Evolutionary conservation across 768 basidiomycete species (phyloP).

Genomic region (Collybia nuda): DNA sequence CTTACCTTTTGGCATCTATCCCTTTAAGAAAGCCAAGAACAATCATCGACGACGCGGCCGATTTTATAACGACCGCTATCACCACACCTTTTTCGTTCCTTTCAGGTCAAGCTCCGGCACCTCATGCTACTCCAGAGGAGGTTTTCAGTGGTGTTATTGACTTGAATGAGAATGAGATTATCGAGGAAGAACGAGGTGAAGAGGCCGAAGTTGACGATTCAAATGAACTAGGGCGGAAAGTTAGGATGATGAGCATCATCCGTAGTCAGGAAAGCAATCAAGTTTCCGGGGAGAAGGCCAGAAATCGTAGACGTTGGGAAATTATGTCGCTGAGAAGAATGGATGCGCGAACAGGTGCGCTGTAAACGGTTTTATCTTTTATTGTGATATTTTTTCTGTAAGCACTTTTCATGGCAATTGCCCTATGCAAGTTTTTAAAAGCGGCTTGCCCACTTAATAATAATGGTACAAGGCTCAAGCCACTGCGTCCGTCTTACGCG

Average conservation of each 20-base stretch:
- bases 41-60: constrained; percentile 70
- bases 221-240: constrained; percentile 49
- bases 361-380: no score
- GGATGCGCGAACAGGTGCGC: constrained; percentile 32
- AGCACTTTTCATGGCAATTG: no score
- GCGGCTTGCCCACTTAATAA: no score
- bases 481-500: no score
- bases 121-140: constrained; percentile 59
- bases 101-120: constrained; percentile 31
- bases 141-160: constrained; percentile 71
- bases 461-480: no score
- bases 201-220: constrained; percentile 82
- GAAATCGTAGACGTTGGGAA: constrained; percentile 36
- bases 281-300: constrained; percentile 29
- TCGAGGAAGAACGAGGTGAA: constrained; percentile 77
- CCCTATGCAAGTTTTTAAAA: no score
- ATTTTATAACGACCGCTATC: constrained; percentile 63
- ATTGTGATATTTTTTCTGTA: no score
- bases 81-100: constrained; percentile 56
- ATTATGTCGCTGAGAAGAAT: constrained; percentile 34
- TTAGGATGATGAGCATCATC: constrained; percentile 52
- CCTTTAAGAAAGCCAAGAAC: constrained; percentile 69
- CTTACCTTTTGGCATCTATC: constrained; percentile 63
- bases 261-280: constrained; percentile 32
- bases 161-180: constrained; percentile 71